These are phyloP conservation scores for Fonsecaea nubica DNA, from an alignment of 2,329 filamentous ascomycete genomes.

Conservation along the genomic window DNA sequence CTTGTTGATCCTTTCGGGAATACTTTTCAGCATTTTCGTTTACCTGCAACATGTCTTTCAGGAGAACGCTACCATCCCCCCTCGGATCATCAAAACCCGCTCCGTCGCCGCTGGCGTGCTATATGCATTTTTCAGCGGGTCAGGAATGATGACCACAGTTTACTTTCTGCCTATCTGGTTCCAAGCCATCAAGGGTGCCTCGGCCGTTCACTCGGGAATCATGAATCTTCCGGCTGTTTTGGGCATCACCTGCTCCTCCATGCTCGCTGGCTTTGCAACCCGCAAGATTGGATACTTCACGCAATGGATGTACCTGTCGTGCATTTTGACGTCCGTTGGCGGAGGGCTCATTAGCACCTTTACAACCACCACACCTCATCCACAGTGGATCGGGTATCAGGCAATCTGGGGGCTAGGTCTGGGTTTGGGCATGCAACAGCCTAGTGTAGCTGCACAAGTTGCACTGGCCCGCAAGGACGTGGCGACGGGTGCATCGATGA, in stretches of 20 bases:
- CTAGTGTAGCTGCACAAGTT: conserved; percentile 40
- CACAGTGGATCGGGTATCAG: conserved; percentile 46
- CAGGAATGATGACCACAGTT: conserved; percentile 34
- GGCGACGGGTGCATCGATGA: conserved; percentile 37
- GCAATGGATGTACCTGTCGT: conserved; percentile 46
- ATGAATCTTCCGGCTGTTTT: conserved; percentile 36
- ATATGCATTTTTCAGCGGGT: conserved; percentile 46
- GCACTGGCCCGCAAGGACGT: conserved; percentile 42
- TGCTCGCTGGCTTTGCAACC: conserved; percentile 40
- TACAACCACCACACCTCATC: conserved; percentile 35
- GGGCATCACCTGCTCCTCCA: conserved; percentile 30
- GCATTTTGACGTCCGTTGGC: conserved; percentile 41
- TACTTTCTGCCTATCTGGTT: conserved; percentile 44
- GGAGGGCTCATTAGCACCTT: conserved; percentile 44
- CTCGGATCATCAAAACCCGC: conserved; percentile 58
- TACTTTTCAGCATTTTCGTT: conserved; percentile 46
- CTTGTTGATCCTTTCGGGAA: conserved; percentile 44
- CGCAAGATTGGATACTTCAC: conserved; percentile 45
- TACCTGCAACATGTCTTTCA: conserved; percentile 61
- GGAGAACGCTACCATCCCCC: conserved; percentile 64
- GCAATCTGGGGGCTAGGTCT: conserved; percentile 44
- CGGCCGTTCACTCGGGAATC: conserved; percentile 45
- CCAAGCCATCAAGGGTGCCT: conserved; percentile 44
- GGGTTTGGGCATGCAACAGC: conserved; percentile 42
- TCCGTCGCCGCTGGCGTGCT: conserved; percentile 59